phyloP scores from a whole-genome alignment of 176 grass and related monocot genomes.

The Carex kokanica region DNA sequence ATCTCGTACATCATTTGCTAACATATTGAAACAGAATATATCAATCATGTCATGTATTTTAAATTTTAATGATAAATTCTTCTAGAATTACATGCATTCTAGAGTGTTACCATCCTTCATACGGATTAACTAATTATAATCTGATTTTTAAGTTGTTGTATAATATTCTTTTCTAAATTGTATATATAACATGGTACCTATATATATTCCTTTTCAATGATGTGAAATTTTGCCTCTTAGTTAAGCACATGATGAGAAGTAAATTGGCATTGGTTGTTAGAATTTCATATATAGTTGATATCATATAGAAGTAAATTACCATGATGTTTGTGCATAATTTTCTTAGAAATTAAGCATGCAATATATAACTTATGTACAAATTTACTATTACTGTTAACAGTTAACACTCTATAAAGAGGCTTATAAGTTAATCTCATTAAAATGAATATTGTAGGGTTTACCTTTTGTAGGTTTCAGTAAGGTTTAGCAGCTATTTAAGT shows the following conservation, averaged over 20 bases:
- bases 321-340: background rate
- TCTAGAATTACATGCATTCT: background rate
- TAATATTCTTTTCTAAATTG: background rate
- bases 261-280: background rate
- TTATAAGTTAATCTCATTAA: background rate
- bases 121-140: background rate
- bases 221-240: background rate
- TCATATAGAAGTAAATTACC: background rate
- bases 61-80: background rate
- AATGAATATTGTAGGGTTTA: background rate
- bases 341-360: background rate
- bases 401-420: background rate
- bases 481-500: background rate
- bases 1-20: conserved; percentile 67
- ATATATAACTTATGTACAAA: background rate
- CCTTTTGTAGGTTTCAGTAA: background rate
- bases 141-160: background rate
- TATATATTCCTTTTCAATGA: no score
- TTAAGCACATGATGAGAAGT: background rate
- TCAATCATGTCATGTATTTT: background rate
- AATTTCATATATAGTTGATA: background rate
- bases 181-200: no score
- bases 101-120: background rate
- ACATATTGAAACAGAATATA: background rate
- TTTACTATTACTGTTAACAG: background rate